Base-by-base conservation (phyloP, 1,284 basidiomycete species). In the Microbotryum scabiosae region DNA sequence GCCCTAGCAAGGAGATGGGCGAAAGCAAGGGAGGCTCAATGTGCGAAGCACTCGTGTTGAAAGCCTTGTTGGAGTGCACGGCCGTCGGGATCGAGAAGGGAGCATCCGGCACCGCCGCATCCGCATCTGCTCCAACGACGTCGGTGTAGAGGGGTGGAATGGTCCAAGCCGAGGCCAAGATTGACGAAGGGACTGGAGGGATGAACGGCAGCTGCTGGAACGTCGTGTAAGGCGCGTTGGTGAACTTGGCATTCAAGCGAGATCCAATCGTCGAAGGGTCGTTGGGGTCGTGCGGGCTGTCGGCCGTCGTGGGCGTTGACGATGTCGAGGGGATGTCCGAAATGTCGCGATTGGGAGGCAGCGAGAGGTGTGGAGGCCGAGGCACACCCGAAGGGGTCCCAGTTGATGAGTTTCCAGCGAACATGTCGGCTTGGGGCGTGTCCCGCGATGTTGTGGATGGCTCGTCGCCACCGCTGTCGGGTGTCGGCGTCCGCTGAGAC, bases 161-260 rank as follows among this genome's bases (percentile, higher is more conserved):
- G 61, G 88, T 81, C 74, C 88, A 91, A 50, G 90, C 87, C 70
- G 90, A 86, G 20, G 88, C 85, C 57, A 91, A 86, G 2, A 85
- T 81, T n/a, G 85, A 85, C 59, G 90, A 78, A 20, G 88, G 88
- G 69, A 91, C 88, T 61, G 81, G 84, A 10, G 88, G 88, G 9
- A 88, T 82, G 71, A 88, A 90, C 6, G 79, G 80, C 7, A 91
- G 78, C 75, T 91, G 88, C 72, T 90, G 89, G 76, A 91, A 90
- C 4, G 87, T 90, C 16, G 86, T 88, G 72, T 90, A 91, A 2
- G 60, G 58, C 14, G 36, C 36, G 36, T 41, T 41, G 12, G 12
- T 41, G 36, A 41, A 41, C 36, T 41, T 41, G 14, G 16, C 36
- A 41, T 41, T 41, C 9, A 41, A 12, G 36, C 36, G 36, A 41